These are phyloP conservation scores for Aristolochia californica DNA, from an alignment of 164 flowering plant genomes.

Conservation along the genomic window DNA sequence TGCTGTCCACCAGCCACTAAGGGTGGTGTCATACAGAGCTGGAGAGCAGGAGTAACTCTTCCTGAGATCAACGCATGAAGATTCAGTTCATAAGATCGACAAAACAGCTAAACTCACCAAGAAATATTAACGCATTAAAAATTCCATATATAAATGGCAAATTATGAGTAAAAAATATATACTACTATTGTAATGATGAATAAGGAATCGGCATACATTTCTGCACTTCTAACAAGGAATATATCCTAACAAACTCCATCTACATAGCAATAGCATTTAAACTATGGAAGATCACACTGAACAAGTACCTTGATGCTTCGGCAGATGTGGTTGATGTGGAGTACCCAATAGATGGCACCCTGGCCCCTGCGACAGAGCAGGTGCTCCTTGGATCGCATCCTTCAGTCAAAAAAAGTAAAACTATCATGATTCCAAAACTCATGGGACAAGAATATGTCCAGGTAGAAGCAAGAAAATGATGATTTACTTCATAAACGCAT, in stretches of 20 bases:
- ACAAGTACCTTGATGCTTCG: slow-evolving; percentile 63
- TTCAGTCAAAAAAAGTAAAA: slow-evolving; percentile 13
- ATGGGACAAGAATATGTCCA: no score
- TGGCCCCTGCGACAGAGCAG: slow-evolving; percentile 33
- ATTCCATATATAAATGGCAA: background rate
- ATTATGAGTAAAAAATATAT: background rate
- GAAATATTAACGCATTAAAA: background rate
- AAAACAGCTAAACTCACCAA: background rate
- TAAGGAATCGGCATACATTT: background rate
- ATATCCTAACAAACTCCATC: background rate
- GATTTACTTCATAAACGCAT: background rate
- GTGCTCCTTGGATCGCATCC: slow-evolving; percentile 44
- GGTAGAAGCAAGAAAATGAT: no score
- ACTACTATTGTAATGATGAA: background rate
- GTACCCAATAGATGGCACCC: slow-evolving; percentile 31
- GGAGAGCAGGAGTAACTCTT: slow-evolving; percentile 30
- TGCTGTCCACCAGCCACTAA: slow-evolving; percentile 32
- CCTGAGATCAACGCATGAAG: no score
- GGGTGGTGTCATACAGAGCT: slow-evolving; percentile 33
- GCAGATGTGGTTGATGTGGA: slow-evolving; percentile 32
- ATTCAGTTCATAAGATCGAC: background rate
- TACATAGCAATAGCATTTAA: background rate
- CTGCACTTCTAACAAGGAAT: background rate
- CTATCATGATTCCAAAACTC: background rate
- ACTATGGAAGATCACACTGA: background rate